These are phyloP conservation scores for Backusella psychrophila DNA, from an alignment of 192 early-diverging fungal species.

Conservation along the genomic window DNA sequence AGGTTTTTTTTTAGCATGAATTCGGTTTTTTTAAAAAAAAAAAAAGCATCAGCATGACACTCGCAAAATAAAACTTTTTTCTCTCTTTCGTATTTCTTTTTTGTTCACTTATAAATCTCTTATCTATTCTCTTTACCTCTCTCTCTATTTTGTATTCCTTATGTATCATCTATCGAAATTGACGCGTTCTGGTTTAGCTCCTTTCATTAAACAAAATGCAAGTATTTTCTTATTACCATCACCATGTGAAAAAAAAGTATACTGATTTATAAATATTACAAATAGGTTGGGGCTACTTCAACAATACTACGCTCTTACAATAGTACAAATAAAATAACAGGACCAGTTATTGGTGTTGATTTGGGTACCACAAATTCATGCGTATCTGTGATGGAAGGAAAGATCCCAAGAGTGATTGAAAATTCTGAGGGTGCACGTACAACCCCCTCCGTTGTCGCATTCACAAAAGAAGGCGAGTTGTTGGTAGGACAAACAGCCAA, in stretches of 20 bases:
- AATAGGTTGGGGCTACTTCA: conserved; percentile 17
- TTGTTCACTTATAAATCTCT: neutral
- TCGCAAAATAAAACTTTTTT: neutral
- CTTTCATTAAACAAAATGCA: neutral
- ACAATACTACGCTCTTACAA: conserved; percentile 56
- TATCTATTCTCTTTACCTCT: neutral
- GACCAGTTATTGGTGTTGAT: conserved; percentile 95
- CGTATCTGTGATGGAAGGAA: conserved; percentile 98
- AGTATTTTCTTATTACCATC: neutral
- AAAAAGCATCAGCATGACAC: neutral
- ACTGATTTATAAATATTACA: neutral
- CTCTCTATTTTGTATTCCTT: neutral
- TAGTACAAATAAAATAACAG: conserved; percentile 70
- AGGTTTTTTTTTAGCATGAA: neutral
- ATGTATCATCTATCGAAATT: neutral
- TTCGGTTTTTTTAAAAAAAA: neutral
- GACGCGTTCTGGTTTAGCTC: neutral
- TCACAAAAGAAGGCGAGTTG: conserved; percentile 93
- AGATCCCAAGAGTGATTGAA: conserved; percentile 94
- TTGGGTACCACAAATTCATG: conserved; percentile 99
- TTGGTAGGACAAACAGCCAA: conserved; percentile 98
- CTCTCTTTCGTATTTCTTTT: neutral
- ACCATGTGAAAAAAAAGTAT: neutral
- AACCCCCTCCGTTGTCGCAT: conserved; percentile 96
- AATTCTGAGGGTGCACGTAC: conserved; percentile 96